Conservation (phyloP, 2,329 filamentous ascomycete species). For the Tolypocladium ovalisporum region DNA sequence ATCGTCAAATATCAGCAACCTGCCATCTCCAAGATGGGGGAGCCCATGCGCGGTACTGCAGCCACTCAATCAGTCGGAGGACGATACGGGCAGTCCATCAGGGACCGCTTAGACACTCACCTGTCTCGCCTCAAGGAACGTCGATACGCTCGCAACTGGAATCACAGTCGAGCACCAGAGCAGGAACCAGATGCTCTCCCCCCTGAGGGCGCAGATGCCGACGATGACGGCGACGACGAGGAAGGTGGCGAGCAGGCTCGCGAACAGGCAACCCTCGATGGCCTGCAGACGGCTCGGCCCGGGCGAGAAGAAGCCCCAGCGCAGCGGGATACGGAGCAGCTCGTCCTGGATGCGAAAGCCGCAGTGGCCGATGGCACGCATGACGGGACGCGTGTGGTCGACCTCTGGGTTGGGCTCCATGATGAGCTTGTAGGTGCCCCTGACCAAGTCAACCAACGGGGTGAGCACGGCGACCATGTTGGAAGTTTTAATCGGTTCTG, state of each 20-base stretch:
- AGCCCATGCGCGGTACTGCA: neutral
- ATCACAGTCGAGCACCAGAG: neutral
- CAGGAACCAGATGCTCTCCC: neutral
- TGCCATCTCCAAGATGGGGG: neutral
- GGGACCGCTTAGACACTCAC: neutral
- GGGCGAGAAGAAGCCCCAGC: neutral
- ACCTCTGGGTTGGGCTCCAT: neutral
- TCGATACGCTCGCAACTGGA: neutral
- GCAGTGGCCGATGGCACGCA: neutral
- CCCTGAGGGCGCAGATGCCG: neutral
- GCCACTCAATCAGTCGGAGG: neutral
- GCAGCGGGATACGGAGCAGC: neutral
- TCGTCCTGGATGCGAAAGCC: neutral
- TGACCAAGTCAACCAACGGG: neutral
- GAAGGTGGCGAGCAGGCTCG: neutral
- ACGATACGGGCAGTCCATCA: neutral
- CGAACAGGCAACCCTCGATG: neutral
- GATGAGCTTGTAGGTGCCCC: neutral
- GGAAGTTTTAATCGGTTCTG: neutral
- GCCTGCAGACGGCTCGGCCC: neutral
- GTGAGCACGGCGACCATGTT: neutral
- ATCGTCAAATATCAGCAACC: neutral
- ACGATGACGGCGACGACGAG: neutral
- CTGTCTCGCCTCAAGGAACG: neutral
- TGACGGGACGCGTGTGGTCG: neutral